A percentile compares a stretch with the other conserved stretches of the same genome.
Evolutionary conservation across 148 eudicot genomes (phyloP).

Genomic region (Chenopodium album): DNA sequence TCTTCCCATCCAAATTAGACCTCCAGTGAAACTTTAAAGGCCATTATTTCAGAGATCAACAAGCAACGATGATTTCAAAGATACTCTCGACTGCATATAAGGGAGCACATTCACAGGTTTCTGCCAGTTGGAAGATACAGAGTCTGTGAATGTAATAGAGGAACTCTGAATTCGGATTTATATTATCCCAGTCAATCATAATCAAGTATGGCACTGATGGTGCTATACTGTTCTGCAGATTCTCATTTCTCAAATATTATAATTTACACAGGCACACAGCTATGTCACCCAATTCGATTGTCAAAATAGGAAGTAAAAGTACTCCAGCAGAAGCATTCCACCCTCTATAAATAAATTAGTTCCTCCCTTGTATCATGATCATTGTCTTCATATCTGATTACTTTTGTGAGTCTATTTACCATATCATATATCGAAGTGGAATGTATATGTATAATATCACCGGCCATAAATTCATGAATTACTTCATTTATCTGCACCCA

Average conservation of each 20-base stretch:
- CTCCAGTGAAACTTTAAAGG: no score
- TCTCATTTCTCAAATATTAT: neutral
- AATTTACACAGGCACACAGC: neutral
- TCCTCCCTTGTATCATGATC: constrained; percentile 12
- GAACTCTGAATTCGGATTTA: neutral
- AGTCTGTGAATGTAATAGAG: no score
- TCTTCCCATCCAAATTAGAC: no score
- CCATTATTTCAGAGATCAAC: no score
- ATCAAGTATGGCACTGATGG: neutral
- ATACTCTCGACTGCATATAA: no score
- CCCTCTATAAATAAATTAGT: neutral
- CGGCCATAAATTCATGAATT: constrained; percentile 47
- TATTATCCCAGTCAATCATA: neutral
- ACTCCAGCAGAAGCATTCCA: neutral
- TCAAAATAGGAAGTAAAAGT: neutral
- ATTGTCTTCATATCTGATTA: neutral
- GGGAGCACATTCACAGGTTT: no score
- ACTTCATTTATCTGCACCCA: constrained; percentile 50
- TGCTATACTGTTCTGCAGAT: neutral
- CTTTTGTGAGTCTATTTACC: constrained; percentile 14
- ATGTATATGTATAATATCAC: constrained; percentile 38
- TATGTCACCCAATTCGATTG: neutral
- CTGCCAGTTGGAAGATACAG: no score
- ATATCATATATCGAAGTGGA: constrained; percentile 33
- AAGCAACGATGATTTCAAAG: no score